These are phyloP conservation scores for Pleurotus tuoliensis DNA, from an alignment of 768 basidiomycete genomes.

Conservation along the genomic window DNA sequence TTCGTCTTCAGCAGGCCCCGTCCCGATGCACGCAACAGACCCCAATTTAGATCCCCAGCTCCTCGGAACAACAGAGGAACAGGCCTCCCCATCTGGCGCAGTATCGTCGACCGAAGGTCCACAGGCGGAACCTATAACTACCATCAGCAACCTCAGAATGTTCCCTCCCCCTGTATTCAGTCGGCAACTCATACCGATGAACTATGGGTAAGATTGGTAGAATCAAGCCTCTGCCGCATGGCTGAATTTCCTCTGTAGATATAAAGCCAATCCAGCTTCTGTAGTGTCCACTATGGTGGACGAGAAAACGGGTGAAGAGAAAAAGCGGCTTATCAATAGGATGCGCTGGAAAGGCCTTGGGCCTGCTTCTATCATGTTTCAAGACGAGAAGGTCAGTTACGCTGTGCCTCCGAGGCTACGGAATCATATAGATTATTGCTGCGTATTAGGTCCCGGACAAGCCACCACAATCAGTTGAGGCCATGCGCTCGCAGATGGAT, in stretches of 20 bases:
- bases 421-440: neutral
- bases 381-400: constrained; percentile 49
- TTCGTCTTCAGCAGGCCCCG: neutral
- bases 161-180: constrained; percentile 91
- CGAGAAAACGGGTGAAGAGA: constrained; percentile 77
- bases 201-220: constrained; percentile 61
- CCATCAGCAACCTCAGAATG: constrained; percentile 59
- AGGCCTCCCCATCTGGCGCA: constrained; percentile 41
- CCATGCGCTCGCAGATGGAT: constrained; percentile 52
- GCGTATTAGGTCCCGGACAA: constrained; percentile 55
- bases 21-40: constrained; percentile 12
- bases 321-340: constrained; percentile 77
- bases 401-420: neutral
- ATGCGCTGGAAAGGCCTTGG: constrained; percentile 86
- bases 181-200: constrained; percentile 72
- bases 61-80: constrained; percentile 22
- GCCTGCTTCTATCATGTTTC: constrained; percentile 65
- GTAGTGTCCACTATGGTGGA: constrained; percentile 62
- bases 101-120: too few relatives aligned
- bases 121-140: constrained; percentile 14
- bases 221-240: neutral
- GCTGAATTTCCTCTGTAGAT: constrained; percentile 36
- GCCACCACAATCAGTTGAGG: constrained; percentile 58
- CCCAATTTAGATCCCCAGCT: constrained; percentile 18
- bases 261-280: constrained; percentile 75